Evolutionary conservation across 2,329 filamentous ascomycete genomes (phyloP), one percentile per base, ranked within the genome.

Genomic region (Aureobasidium lini): DNA sequence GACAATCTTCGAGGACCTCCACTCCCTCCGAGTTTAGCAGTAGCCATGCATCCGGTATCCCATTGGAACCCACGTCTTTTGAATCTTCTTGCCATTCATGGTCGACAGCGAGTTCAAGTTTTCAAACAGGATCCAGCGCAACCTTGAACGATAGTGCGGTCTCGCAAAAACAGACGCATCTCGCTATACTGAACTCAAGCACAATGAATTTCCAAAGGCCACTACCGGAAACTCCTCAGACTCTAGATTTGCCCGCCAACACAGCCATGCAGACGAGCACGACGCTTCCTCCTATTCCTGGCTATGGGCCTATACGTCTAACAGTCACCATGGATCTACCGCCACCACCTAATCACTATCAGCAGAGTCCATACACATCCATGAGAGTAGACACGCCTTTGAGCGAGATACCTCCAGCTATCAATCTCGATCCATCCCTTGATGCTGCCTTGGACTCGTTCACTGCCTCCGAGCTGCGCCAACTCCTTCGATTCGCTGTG

Each of bases 291-390:
- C 4, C 11, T 3, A 46, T 57, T 4, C 31, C 52, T 29, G 52
- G 52, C 2, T 57, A 57, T 29, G 52, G 52, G 2, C 15, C 52
- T 23, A 57, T 57, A 6, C 40, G 52, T 36, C 40, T 57, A 1
- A 57, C 52, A 28, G 52, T 57, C 6, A 57, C 52, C 7, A 57
- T 57, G 52, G 40, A 57, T 15, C 9, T 57, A 8, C 52, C 52
- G 2, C 40, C 42, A 11, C 52, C 52, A 15, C 18, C 52, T n/a
- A 6, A 36, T 11, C 31, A 46, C 18, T 37, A 46, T 11, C 32
- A 44, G 11, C 16, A 46, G 13, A 31, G 23, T 32, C n/a, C 39
- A 8, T 13, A 44, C 11, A 11, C 32, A 43, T 28, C 40, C 23
- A 8, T 42, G n/a, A 32, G 40, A 13, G 40, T 46, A 46, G 42